A percentile compares a stretch with the other conserved stretches of the same genome.
These are phyloP conservation scores for Neurospora tetraspora DNA, from an alignment of 495 filamentous ascomycete species.

Conservation along the genomic window DNA sequence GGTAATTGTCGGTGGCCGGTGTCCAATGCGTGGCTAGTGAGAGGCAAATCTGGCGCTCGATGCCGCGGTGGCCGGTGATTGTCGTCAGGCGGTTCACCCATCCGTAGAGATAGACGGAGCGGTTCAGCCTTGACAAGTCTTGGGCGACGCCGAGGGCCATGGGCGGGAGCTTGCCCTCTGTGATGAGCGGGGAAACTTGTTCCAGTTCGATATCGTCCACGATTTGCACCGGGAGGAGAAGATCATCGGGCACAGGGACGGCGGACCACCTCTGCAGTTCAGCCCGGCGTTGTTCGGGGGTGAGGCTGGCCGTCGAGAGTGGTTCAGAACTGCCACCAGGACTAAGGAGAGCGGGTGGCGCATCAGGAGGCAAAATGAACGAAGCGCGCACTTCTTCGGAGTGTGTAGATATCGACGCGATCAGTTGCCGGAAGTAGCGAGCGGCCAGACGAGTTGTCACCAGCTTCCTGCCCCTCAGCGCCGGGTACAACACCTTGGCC, in stretches of 20 bases:
- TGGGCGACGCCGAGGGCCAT: conserved; percentile 17
- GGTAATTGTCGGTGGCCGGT: neutral
- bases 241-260: conserved; percentile 15
- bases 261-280: conserved; percentile 17
- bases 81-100: conserved; percentile 20
- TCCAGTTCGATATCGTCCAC: conserved; percentile 16
- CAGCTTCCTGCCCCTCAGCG: conserved; percentile 23
- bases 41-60: conserved; percentile 20
- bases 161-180: conserved; percentile 10
- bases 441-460: conserved; percentile 28
- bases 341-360: neutral
- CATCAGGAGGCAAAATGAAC: conserved; percentile 17
- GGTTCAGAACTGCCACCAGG: neutral
- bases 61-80: conserved; percentile 22
- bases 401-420: conserved; percentile 26
- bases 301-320: neutral
- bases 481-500: conserved; percentile 24
- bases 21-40: conserved; percentile 19
- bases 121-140: conserved; percentile 20
- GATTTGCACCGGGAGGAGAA: conserved; percentile 18
- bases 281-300: conserved; percentile 1
- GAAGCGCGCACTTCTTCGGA: conserved; percentile 27
- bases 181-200: conserved; percentile 10
- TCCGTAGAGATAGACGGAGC: conserved; percentile 22
- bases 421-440: conserved; percentile 28